phyloP scores from a whole-genome alignment of 2,329 filamentous ascomycete species.

The Colletotrichum tamarilloi region DNA sequence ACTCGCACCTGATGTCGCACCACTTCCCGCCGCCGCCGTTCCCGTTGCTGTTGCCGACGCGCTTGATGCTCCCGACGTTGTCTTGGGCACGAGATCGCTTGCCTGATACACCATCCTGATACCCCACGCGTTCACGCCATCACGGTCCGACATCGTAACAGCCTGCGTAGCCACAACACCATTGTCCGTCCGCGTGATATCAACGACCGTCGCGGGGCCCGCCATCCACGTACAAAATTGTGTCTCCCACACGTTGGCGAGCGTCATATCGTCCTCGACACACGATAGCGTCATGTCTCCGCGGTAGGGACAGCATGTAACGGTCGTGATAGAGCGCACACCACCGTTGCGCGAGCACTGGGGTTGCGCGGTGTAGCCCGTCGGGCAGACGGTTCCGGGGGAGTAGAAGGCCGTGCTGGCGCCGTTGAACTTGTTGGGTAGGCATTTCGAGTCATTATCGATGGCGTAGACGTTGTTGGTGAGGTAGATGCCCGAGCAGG shows the following conservation, averaged over 20 bases:
- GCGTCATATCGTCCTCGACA: slow-evolving; percentile 36
- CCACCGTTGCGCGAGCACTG: slow-evolving; percentile 42
- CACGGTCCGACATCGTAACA: slow-evolving; percentile 29
- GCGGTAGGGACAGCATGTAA: slow-evolving; percentile 41
- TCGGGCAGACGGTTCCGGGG: slow-evolving; percentile 25
- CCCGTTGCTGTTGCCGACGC: neutral
- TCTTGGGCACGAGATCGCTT: slow-evolving; percentile 33
- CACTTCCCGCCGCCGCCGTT: neutral
- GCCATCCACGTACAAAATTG: slow-evolving; percentile 41
- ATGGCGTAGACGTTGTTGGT: slow-evolving; percentile 36
- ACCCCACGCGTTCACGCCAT: slow-evolving; percentile 40
- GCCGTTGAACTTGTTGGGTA: slow-evolving; percentile 37
- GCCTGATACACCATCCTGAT: slow-evolving; percentile 42
- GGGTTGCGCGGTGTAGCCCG: slow-evolving; percentile 37
- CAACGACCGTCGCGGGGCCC: slow-evolving; percentile 28
- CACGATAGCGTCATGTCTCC: slow-evolving; percentile 38
- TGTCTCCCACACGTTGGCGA: slow-evolving; percentile 34
- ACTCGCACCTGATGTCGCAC: neutral
- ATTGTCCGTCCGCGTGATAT: slow-evolving; percentile 31
- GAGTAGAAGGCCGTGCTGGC: slow-evolving; percentile 37
- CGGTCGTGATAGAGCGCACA: slow-evolving; percentile 40
- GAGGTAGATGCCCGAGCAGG: slow-evolving; percentile 36
- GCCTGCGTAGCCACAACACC: slow-evolving; percentile 29
- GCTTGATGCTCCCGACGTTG: neutral
- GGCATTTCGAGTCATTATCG: slow-evolving; percentile 37